These are phyloP conservation scores for Kuraishia capsulata DNA, from an alignment of 805 yeast species.

Conservation along the genomic window DNA sequence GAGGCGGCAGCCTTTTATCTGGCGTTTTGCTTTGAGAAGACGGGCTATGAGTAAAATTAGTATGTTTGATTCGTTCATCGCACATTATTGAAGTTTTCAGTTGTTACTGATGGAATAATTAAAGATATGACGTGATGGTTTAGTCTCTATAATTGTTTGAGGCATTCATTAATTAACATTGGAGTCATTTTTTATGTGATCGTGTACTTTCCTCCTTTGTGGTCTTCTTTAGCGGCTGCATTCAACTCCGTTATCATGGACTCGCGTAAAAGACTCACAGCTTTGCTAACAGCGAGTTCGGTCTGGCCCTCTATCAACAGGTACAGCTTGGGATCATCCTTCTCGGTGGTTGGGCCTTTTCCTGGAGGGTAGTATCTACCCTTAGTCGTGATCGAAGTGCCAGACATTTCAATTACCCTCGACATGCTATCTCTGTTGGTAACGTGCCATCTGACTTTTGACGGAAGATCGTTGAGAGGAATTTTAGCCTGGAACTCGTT, in stretches of 20 bases:
- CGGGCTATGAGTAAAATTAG: conserved; percentile 10
- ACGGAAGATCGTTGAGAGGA: conserved; percentile 79
- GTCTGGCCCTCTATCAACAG: conserved; percentile 69
- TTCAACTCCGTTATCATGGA: conserved; percentile 42
- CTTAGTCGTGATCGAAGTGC: conserved; percentile 70
- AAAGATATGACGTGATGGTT: background rate
- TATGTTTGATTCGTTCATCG: background rate
- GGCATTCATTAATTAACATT: background rate
- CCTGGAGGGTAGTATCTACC: conserved; percentile 72
- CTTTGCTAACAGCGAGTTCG: conserved; percentile 46
- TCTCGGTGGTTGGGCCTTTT: conserved; percentile 37
- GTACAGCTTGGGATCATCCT: conserved; percentile 67
- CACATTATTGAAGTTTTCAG: background rate
- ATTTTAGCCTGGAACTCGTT: conserved; percentile 61
- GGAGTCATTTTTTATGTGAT: conserved; percentile 1
- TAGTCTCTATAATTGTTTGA: background rate
- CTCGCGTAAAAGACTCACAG: conserved; percentile 47
- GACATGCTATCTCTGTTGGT: conserved; percentile 57
- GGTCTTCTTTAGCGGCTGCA: conserved; percentile 3
- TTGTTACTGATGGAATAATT: background rate
- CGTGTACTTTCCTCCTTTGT: conserved; percentile 5
- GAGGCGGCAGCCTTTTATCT: conserved; percentile 82
- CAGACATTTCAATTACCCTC: conserved; percentile 60
- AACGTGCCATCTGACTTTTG: conserved; percentile 68
- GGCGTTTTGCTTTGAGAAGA: conserved; percentile 70